Evolutionary conservation across 805 yeast genomes (phyloP).

Genomic region (Wickerhamomyces queroliae): DNA sequence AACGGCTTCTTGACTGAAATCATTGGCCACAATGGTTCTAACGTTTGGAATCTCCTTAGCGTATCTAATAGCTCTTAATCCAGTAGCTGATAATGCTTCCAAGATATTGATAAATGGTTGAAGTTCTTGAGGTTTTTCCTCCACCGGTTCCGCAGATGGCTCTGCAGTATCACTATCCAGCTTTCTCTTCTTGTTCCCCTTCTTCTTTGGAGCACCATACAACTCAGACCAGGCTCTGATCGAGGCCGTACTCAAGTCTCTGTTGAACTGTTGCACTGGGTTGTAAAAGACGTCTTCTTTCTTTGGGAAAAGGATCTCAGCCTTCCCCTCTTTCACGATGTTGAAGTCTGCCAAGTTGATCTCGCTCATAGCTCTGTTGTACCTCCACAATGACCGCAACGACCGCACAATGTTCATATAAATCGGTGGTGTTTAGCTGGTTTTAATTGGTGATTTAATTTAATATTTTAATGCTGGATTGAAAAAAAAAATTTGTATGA

Average conservation of each 20-base stretch:
- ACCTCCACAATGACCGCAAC: background rate
- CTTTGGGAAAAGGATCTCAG: slow-evolving; percentile 76
- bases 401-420: slow-evolving; percentile 2
- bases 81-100: slow-evolving; percentile 94
- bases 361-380: background rate
- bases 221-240: slow-evolving; percentile 82
- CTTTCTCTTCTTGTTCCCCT: slow-evolving; percentile 26
- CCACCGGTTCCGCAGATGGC: slow-evolving; percentile 8
- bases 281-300: slow-evolving; percentile 86
- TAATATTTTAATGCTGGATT: too few species aligned
- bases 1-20: slow-evolving; percentile 81
- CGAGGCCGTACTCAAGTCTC: slow-evolving; percentile 82
- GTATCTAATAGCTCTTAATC: slow-evolving; percentile 88
- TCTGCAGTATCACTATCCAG: slow-evolving; percentile 23
- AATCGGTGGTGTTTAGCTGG: too few species aligned
- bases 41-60: slow-evolving; percentile 85
- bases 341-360: slow-evolving; percentile 30
- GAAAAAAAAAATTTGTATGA: background rate
- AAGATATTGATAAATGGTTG: slow-evolving; percentile 53
- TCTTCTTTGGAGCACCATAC: slow-evolving; percentile 37
- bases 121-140: slow-evolving; percentile 7
- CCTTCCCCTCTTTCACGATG: slow-evolving; percentile 70
- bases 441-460: too few species aligned
- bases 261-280: slow-evolving; percentile 93
- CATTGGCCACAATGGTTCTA: slow-evolving; percentile 79